phyloP scores from a whole-genome alignment of 2,329 filamentous ascomycete genomes.

The Botrytis elliptica region DNA sequence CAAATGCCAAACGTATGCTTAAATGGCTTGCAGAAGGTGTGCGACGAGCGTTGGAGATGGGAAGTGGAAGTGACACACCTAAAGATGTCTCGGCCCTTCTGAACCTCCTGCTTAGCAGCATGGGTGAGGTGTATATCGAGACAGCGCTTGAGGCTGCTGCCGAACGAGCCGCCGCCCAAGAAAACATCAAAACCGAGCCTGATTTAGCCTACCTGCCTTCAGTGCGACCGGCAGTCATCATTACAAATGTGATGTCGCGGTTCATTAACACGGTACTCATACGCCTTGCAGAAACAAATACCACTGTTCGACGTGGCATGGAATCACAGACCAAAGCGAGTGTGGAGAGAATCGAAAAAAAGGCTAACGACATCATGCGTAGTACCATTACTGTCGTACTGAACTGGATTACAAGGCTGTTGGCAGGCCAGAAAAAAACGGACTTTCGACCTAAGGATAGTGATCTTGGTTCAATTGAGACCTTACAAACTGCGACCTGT shows the following conservation, averaged over 20 bases:
- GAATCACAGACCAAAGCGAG: slow-evolving; percentile 62
- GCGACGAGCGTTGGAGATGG: slow-evolving; percentile 85
- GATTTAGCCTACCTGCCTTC: slow-evolving; percentile 81
- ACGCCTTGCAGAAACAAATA: slow-evolving; percentile 82
- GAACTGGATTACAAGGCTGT: slow-evolving; percentile 61
- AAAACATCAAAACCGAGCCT: slow-evolving; percentile 78
- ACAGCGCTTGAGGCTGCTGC: slow-evolving; percentile 66
- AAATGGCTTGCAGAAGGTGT: slow-evolving; percentile 97
- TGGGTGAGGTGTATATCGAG: slow-evolving; percentile 79
- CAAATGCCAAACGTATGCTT: slow-evolving; percentile 96
- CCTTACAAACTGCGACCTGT: slow-evolving; percentile 83
- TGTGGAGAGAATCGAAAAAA: slow-evolving; percentile 63
- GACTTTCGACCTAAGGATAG: slow-evolving; percentile 71
- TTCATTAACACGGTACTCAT: slow-evolving; percentile 90
- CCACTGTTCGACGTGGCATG: slow-evolving; percentile 76
- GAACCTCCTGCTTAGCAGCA: slow-evolving; percentile 77
- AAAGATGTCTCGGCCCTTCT: slow-evolving; percentile 89
- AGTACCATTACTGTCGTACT: slow-evolving; percentile 65
- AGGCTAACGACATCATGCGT: slow-evolving; percentile 67
- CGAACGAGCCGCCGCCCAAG: slow-evolving; percentile 73
- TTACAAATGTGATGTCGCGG: slow-evolving; percentile 89
- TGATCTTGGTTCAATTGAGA: slow-evolving; percentile 63
- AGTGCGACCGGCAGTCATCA: slow-evolving; percentile 78
- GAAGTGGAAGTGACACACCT: slow-evolving; percentile 80
- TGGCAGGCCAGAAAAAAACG: slow-evolving; percentile 66